These are phyloP conservation scores for Thalassiosira profunda DNA, from an alignment of 108 stramenopile species.

Conservation along the genomic window DNA sequence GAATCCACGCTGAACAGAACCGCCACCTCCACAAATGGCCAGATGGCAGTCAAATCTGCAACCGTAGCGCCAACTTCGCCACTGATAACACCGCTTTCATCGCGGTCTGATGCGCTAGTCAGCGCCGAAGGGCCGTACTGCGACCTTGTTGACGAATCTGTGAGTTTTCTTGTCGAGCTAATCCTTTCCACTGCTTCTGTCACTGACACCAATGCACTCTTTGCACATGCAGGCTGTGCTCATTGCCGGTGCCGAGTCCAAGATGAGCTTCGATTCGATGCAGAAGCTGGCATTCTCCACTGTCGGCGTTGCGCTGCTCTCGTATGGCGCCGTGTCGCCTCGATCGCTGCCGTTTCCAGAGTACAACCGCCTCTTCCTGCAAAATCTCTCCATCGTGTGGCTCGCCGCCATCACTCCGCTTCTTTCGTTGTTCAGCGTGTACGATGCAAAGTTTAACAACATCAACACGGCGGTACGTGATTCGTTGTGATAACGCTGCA, in stretches of 20 bases:
- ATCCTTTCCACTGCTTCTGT: too few relatives aligned
- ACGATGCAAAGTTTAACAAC: constrained; percentile 60
- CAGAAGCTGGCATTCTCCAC: constrained; percentile 59
- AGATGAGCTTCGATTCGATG: constrained; percentile 65
- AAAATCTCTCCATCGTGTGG: constrained; percentile 61
- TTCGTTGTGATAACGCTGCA: too few relatives aligned
- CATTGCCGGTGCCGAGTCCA: constrained; percentile 40
- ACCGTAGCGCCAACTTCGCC: constrained; percentile 1
- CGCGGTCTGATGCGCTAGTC: not conserved
- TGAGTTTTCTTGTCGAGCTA: constrained; percentile 8
- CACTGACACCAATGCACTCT: too few relatives aligned
- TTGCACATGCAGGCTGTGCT: too few relatives aligned
- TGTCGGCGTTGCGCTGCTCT: constrained; percentile 42
- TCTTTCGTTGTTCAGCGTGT: constrained; percentile 43
- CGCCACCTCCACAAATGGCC: not conserved
- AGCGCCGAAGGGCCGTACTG: constrained; percentile 27
- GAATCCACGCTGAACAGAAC: not conserved
- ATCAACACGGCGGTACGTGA: constrained; percentile 61
- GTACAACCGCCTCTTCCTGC: constrained; percentile 77
- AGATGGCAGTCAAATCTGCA: constrained; percentile 23
- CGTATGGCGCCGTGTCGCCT: constrained; percentile 85
- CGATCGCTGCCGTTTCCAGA: constrained; percentile 58
- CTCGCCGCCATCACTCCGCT: constrained; percentile 60
- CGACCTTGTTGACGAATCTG: constrained; percentile 32
- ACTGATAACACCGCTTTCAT: constrained; percentile 1